Base-by-base conservation (phyloP, 352 stramenopile species). In the Thraustochytrium sp. region DNA sequence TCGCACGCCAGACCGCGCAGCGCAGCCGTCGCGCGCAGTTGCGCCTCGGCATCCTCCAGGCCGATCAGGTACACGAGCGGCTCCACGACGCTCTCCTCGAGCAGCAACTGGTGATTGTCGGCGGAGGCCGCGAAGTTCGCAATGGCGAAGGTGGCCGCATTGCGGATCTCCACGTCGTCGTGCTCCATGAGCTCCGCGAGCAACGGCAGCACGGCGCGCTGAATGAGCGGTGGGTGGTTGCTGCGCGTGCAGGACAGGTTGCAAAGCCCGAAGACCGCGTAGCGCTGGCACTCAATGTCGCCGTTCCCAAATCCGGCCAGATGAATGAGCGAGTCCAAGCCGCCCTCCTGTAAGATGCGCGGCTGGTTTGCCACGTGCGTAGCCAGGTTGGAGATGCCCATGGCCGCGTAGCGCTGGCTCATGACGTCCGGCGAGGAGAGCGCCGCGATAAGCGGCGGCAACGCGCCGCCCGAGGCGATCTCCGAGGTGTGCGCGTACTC, bases 351-450 rank as follows among this genome's bases (percentile, higher is more conserved):
- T 0, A 94, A 86, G 40, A 98, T 93, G 74, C 95, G 96, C 37
- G 90, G 88, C 77, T 91, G 88, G 85, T 97, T 97, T 44, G 90
- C 89, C 2, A 90, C 85, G 85, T 97, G 96, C 3, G 93, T 96
- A 16, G 95, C 95, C 23, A 99, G 86, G 83, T 99, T 99, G 1
- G 94, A 94, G 36, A 98, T 89, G 23, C 93, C 93, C 94, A 98
- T 98, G 34, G 92, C 92, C 21, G 94, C 93, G 88, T 96, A 99
- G 31, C 94, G 90, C 84, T 97, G 94, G 76, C 92, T 96, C 21
- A 98, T 84, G 44, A 92, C 91, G 86, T 99, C 96, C 0, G 93
- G 90, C 0, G 93, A 96, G 26, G 89, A 91, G 29, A 99, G 89
- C 21, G 94, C 93, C 26, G 92, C 87, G 51, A 96, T 88, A 0